Evolutionary conservation across 2,329 filamentous ascomycete species (phyloP).

Genomic region (Botrytis elliptica): DNA sequence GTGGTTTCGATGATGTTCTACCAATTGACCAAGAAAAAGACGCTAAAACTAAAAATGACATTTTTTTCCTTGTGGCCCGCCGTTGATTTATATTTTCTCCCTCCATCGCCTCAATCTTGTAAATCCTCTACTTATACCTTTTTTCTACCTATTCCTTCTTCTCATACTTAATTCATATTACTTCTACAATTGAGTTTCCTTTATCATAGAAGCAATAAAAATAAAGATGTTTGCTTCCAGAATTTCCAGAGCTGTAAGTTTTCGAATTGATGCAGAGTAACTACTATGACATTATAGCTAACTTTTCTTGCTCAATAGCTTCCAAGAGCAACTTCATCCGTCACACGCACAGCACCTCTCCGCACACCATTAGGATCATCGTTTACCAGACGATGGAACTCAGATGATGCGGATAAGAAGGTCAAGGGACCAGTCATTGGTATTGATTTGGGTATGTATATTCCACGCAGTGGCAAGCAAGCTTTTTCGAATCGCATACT

Average conservation of each 20-base stretch:
- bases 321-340: slow-evolving; percentile 70
- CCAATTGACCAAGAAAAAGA: slow-evolving; percentile 10
- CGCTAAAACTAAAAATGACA: slow-evolving; percentile 20
- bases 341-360: slow-evolving; percentile 65
- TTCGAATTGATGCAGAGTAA: background rate
- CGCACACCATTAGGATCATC: slow-evolving; percentile 70
- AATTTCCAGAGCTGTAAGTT: slow-evolving; percentile 72
- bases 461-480: slow-evolving; percentile 5
- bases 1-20: slow-evolving; percentile 21
- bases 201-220: slow-evolving; percentile 26
- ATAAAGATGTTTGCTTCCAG: slow-evolving; percentile 70
- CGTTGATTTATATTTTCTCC: slow-evolving; percentile 19
- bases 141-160: slow-evolving; percentile 24
- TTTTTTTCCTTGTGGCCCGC: slow-evolving; percentile 18
- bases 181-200: slow-evolving; percentile 24
- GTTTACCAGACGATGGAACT: slow-evolving; percentile 72
- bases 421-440: slow-evolving; percentile 95
- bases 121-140: slow-evolving; percentile 5
- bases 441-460: slow-evolving; percentile 83
- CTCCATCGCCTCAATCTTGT: slow-evolving; percentile 16
- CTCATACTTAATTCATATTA: slow-evolving; percentile 23
- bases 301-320: slow-evolving; percentile 52
- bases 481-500: slow-evolving; percentile 26
- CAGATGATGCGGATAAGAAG: slow-evolving; percentile 73
- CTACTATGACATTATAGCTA: slow-evolving; percentile 25